Base-by-base conservation (phyloP, 164 flowering plant genomes). In the Stephania cephalantha region DNA sequence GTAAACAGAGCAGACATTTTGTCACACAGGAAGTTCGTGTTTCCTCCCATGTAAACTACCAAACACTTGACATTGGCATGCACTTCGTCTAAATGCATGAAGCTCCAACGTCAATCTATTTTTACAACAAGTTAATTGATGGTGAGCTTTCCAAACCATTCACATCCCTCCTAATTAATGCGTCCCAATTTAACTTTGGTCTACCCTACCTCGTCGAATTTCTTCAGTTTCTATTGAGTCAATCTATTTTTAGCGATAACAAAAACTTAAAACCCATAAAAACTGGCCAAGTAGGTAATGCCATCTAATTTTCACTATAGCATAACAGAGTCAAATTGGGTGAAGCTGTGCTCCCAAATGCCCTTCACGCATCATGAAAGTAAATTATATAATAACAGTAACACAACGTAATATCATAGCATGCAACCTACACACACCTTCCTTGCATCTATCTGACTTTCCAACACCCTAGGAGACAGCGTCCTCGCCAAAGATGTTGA, bases 401-500 rank as follows among this genome's bases (percentile, higher is more conserved):
- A 35, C 42, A 35, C 42, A 35, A 35, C 42, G 1, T 35, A 35
- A 35, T 35, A 35, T 61, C 66, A 61, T 61, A 15, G 20, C 46
- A 20, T 10, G 29, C 18, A 55, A 58, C 35, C 9, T 35, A 35
- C 4, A 9, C 13, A 55, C 82, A 92, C 98, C 98, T 96, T 96
- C 86, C 92, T 96, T 73, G 99, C 92, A 90, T 96, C 99, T 78
- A 94, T 85, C 81, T 94, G 97, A 85, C 88, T 96, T 88, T 96
- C 99, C 87, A 96, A 80, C 82, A 96, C 93, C 80, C 99, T 83
- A 44, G 99, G 99, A 73, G 98, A 94, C 52, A 96, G 84, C 9
- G 97, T 94, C 85, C 98, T 91, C 20, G 99, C 99, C 80, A 96
- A 77, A 30, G 98, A 92, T 42, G 97, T 88, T 73, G 99, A 91